phyloP scores from a whole-genome alignment of 2,329 filamentous ascomycete genomes.

The Dothideomycetidae sp. region DNA sequence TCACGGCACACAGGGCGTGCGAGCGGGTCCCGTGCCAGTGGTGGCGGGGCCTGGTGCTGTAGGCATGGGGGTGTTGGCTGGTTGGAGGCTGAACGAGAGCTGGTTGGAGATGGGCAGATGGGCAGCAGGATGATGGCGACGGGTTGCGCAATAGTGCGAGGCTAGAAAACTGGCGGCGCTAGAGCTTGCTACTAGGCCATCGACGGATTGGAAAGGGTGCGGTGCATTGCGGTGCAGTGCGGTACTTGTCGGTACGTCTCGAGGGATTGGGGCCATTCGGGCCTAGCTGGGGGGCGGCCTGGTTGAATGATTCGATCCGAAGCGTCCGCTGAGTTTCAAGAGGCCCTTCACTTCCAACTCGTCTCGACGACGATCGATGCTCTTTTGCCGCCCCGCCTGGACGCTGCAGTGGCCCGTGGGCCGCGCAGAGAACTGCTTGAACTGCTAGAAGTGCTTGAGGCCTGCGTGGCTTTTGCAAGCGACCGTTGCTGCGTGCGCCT shows the following conservation, averaged over 20 bases:
- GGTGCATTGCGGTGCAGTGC: too few relatives aligned
- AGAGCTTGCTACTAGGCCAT: too few relatives aligned
- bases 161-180: too few relatives aligned
- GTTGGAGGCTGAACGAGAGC: constrained; percentile 6
- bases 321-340: background rate
- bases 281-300: too few relatives aligned
- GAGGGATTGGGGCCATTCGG: too few relatives aligned
- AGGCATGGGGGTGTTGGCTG: background rate
- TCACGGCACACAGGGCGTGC: background rate
- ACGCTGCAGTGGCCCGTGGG: constrained; percentile 4
- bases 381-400: constrained; percentile 5
- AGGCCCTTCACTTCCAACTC: too few relatives aligned
- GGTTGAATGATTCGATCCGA: background rate
- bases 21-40: background rate
- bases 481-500: constrained; percentile 4
- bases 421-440: constrained; percentile 1
- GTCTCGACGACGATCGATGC: too few relatives aligned
- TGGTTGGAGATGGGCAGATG: constrained; percentile 8
- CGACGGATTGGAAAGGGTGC: too few relatives aligned
- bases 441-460: constrained; percentile 2
- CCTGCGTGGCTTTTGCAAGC: constrained; percentile 2
- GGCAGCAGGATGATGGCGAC: too few relatives aligned
- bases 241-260: too few relatives aligned
- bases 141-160: constrained; percentile 7
- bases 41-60: background rate